phyloP scores from a whole-genome alignment of 1,139 yeast genomes.

The Kurtzmaniella quercitrusa region DNA sequence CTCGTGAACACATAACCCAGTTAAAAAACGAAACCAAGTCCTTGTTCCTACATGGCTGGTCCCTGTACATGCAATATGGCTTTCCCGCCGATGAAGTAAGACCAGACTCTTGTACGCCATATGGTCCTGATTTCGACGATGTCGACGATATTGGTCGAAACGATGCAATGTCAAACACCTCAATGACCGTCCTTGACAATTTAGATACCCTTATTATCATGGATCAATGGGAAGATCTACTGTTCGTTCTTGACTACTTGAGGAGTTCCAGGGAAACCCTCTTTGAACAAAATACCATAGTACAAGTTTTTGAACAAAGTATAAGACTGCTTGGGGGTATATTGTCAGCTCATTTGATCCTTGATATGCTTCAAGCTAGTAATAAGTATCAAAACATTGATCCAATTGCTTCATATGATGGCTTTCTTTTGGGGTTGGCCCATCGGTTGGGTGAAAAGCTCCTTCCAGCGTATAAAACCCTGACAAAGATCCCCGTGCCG shows the following conservation, averaged over 20 bases:
- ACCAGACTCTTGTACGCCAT: constrained; percentile 69
- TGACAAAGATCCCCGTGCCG: constrained; percentile 65
- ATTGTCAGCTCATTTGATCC: constrained; percentile 67
- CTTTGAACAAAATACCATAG: constrained; percentile 63
- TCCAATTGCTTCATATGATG: constrained; percentile 39
- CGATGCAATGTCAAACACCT: constrained; percentile 82
- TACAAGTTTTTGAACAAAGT: constrained; percentile 84
- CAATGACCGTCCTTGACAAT: constrained; percentile 74
- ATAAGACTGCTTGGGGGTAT: constrained; percentile 79
- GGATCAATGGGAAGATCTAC: constrained; percentile 58
- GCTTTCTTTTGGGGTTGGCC: constrained; percentile 65
- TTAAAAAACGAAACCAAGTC: constrained; percentile 49
- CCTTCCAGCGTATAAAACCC: constrained; percentile 60
- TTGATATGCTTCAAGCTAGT: constrained; percentile 9
- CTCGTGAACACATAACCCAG: constrained; percentile 33
- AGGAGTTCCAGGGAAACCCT: constrained; percentile 26
- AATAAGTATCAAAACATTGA: neutral
- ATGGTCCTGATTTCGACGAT: constrained; percentile 58
- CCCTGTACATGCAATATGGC: constrained; percentile 63
- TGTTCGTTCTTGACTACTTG: constrained; percentile 44
- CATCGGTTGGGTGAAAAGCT: constrained; percentile 66
- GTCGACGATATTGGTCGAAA: constrained; percentile 57
- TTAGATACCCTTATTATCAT: constrained; percentile 74
- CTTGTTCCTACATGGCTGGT: constrained; percentile 75
- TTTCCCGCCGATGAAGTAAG: constrained; percentile 81